Conservation (phyloP, 257 asterid species). For the Primulina eburnea region DNA sequence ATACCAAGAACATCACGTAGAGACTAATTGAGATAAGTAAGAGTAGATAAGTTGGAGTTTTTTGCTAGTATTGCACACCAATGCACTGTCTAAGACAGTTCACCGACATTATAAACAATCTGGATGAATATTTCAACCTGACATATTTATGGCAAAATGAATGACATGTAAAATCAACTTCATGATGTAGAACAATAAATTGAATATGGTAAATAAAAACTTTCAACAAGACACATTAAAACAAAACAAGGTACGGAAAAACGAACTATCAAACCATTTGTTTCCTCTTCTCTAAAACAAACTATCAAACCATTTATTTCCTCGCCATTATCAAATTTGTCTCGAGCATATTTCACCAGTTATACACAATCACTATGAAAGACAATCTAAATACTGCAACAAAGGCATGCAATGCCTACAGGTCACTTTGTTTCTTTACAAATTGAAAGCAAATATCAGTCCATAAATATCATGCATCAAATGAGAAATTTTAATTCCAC, state of each 20-base stretch:
- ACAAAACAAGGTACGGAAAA: background rate
- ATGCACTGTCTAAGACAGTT: slow-evolving; percentile 6
- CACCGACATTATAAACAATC: background rate
- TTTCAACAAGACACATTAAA: background rate
- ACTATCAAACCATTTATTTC: background rate
- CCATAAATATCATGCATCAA: background rate
- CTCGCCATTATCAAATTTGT: background rate
- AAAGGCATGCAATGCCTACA: background rate
- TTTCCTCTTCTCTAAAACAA: background rate
- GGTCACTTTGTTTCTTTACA: background rate
- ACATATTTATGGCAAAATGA: slow-evolving; percentile 8
- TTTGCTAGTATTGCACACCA: slow-evolving; percentile 7
- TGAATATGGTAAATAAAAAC: background rate
- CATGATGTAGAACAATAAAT: background rate
- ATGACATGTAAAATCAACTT: background rate
- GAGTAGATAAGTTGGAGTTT: background rate
- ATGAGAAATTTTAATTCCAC: background rate
- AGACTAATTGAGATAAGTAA: slow-evolving; percentile 3
- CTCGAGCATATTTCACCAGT: slow-evolving; percentile 1
- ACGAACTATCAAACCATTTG: background rate
- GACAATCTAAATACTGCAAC: background rate
- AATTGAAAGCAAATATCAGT: background rate
- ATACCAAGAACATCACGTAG: background rate
- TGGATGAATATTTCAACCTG: background rate
- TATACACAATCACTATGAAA: background rate